Conservation (phyloP, 306 rosid species). For the Fagus sylvatica region DNA sequence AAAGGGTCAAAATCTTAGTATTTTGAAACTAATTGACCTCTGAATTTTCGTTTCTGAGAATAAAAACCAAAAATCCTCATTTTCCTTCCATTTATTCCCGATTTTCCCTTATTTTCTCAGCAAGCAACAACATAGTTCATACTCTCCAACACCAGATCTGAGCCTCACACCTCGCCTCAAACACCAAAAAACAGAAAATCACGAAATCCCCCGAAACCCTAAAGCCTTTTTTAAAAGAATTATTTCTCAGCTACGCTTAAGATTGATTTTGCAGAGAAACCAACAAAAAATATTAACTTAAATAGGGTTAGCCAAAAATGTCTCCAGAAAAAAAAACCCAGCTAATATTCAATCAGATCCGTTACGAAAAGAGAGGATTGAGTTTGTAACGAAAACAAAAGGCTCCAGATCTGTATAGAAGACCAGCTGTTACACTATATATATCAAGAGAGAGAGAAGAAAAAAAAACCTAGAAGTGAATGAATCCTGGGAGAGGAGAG, state of each 20-base stretch:
- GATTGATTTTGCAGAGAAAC: neutral
- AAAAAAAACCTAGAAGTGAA: slow-evolving; percentile 30
- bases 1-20: neutral
- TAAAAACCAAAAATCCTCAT: neutral
- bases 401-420: slow-evolving; percentile 26
- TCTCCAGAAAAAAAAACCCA: neutral
- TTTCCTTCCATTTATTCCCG: neutral
- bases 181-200: neutral
- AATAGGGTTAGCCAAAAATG: neutral
- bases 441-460: neutral
- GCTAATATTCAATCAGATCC: slow-evolving; percentile 31
- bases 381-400: neutral
- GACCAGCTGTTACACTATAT: neutral
- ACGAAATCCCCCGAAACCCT: neutral
- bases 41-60: neutral
- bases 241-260: neutral
- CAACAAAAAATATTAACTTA: neutral
- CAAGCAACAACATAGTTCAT: neutral
- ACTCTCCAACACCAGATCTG: slow-evolving; percentile 47
- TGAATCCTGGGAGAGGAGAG: slow-evolving; percentile 16
- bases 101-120: neutral
- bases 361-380: neutral
- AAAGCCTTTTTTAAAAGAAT: neutral
- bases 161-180: slow-evolving; percentile 3
- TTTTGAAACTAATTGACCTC: neutral